Conservation (phyloP, 2,329 filamentous ascomycete genomes). For the Pseudocercospora musae region DNA sequence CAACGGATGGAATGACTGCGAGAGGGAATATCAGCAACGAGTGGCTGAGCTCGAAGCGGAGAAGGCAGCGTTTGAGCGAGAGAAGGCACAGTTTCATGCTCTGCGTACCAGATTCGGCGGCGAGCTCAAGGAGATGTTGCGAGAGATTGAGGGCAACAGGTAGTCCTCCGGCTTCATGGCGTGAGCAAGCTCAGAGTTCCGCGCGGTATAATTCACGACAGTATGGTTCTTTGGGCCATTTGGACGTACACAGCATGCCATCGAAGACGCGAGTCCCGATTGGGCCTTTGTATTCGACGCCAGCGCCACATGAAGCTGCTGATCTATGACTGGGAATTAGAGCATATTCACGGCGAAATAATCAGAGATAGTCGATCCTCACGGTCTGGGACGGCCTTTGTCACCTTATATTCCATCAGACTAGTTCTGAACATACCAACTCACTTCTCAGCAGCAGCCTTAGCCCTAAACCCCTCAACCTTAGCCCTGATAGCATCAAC, state of each 20-base stretch:
- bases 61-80: background rate
- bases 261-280: background rate
- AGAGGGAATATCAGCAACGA: background rate
- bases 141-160: background rate
- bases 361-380: background rate
- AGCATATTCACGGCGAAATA: background rate
- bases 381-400: background rate
- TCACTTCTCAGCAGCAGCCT: constrained; percentile 16
- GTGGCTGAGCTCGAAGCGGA: background rate
- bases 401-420: background rate
- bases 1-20: background rate
- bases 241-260: background rate
- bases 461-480: constrained; percentile 36
- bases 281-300: background rate
- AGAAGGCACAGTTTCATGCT: background rate
- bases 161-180: background rate
- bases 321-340: background rate
- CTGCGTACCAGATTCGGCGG: background rate
- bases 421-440: background rate
- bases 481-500: constrained; percentile 45
- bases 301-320: background rate
- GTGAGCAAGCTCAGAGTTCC: too few relatives aligned
- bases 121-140: background rate
- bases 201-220: too few relatives aligned
- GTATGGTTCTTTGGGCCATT: too few relatives aligned